Evolutionary conservation across 345 rosid genomes (phyloP).

Genomic region (Camelina laxa): DNA sequence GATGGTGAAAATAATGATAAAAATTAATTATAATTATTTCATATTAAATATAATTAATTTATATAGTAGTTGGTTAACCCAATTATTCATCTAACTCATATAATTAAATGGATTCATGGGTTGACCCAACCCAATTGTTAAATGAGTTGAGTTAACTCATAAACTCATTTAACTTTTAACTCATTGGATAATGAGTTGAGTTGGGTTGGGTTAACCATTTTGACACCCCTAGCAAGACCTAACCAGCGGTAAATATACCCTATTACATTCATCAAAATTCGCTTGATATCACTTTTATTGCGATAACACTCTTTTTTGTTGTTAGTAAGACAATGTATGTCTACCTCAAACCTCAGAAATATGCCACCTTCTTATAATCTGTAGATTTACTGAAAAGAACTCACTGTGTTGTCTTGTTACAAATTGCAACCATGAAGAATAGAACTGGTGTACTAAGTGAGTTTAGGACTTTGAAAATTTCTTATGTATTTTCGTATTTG

Average conservation of each 20-base stretch:
- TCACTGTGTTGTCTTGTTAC: neutral
- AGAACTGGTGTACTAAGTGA: neutral
- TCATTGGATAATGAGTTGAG: too few relatives aligned
- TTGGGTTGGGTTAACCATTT: too few relatives aligned
- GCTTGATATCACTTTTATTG: slow-evolving; percentile 32
- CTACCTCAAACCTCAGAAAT: slow-evolving; percentile 19
- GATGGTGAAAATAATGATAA: too few relatives aligned
- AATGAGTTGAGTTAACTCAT: too few relatives aligned
- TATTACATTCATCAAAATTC: slow-evolving; percentile 15
- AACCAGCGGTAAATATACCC: slow-evolving; percentile 34
- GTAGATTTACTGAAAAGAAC: slow-evolving; percentile 29
- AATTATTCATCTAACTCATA: too few relatives aligned
- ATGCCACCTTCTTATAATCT: slow-evolving; percentile 15
- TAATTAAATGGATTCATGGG: too few relatives aligned
- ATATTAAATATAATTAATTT: too few relatives aligned
- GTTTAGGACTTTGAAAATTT: slow-evolving; percentile 10
- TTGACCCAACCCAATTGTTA: too few relatives aligned
- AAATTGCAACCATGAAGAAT: neutral
- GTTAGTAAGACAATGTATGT: slow-evolving; percentile 1
- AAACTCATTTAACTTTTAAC: too few relatives aligned
- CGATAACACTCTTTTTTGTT: slow-evolving; percentile 2
- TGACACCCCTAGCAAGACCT: too few relatives aligned
- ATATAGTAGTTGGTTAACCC: too few relatives aligned
- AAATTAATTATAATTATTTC: too few relatives aligned
- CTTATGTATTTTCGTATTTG: slow-evolving; percentile 19